Evolutionary conservation across 305 asterid genomes (phyloP), one percentile per base, ranked within the genome.

Genomic region (Fraxinus nigra): DNA sequence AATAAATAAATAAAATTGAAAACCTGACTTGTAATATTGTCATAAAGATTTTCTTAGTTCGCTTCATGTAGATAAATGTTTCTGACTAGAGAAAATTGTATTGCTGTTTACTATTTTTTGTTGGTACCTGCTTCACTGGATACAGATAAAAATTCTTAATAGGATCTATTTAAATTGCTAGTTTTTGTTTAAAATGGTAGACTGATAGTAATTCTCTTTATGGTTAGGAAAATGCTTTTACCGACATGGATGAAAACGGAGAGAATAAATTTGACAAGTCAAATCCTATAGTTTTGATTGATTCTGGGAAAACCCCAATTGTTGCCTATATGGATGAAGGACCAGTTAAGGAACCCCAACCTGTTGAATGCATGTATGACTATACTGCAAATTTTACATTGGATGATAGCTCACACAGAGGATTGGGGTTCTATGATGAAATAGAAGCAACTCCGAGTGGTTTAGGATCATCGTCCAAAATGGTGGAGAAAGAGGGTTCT

Each of bases 391-490:
- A 91, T 85, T 89, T 93, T 84, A 83, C 92, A 32, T 83, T 91
- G 81, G 97, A 82, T 75, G 98, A 91, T 77, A 85, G 89, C 81
- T 89, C 95, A 1, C 95, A 87, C 37, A 85, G 90, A 80, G 99
- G 99, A 80, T 83, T 94, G 84, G 97, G 98, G 51, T 91, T 92
- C 87, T 22, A 43, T 84, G 90, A 89, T 37, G 91, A 89, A 79
- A 85, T 84, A 84, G 92, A 87, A 77, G 85, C 87, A 83, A 74
- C 85, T 77, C 81, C 77, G 3, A 82, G 79, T 48, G 92, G 85
- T 86, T 43, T 80, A 86, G 92, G 86, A 78, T 81, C 86, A 77
- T 87, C 89, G 11, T 79, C 89, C 61, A 85, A 79, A 78, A 56
- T 80, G 72, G 90, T 91, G 67, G 92, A 89, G 85, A 89, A 89